Evolutionary conservation across 768 basidiomycete species (phyloP).

Genomic region (Glaciozyma antarctica): DNA sequence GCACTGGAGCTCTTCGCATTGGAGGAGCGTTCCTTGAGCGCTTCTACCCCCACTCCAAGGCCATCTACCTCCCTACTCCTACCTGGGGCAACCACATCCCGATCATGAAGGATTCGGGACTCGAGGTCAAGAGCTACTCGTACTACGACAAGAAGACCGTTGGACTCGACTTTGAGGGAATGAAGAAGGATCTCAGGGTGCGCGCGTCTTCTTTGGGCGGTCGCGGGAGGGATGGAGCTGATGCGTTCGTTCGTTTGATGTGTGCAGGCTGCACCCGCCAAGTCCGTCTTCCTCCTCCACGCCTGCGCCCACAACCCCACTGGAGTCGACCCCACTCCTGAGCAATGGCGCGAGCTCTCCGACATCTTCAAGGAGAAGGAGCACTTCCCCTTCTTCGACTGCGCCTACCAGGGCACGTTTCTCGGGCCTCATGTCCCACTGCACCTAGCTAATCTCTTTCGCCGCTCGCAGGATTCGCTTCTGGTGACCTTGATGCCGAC

Average conservation of each 20-base stretch:
- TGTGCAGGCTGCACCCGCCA: conserved; percentile 56
- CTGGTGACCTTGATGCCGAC: conserved; percentile 72
- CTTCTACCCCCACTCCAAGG: conserved; percentile 65
- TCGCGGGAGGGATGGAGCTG: not conserved
- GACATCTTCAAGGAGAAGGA: conserved; percentile 53
- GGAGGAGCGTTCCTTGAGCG: conserved; percentile 74
- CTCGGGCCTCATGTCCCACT: not conserved
- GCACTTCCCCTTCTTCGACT: conserved; percentile 97
- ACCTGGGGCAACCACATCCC: conserved; percentile 93
- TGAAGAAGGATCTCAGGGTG: conserved; percentile 44
- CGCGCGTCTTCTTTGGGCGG: not conserved
- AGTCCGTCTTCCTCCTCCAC: conserved; percentile 81
- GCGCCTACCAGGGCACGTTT: conserved; percentile 70
- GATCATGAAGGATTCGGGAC: conserved; percentile 81
- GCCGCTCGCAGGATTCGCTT: conserved; percentile 60
- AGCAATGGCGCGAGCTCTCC: conserved; percentile 74
- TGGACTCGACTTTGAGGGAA: conserved; percentile 67
- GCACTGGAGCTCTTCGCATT: conserved; percentile 91
- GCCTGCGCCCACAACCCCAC: conserved; percentile 97
- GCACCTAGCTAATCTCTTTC: not conserved
- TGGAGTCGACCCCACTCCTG: conserved; percentile 80
- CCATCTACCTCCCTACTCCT: conserved; percentile 77
- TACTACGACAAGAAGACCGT: conserved; percentile 90
- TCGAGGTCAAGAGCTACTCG: conserved; percentile 76
- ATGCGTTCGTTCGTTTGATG: conserved; percentile 24